Conservation (phyloP, 306 rosid genomes). For the Dryas alaskensis region DNA sequence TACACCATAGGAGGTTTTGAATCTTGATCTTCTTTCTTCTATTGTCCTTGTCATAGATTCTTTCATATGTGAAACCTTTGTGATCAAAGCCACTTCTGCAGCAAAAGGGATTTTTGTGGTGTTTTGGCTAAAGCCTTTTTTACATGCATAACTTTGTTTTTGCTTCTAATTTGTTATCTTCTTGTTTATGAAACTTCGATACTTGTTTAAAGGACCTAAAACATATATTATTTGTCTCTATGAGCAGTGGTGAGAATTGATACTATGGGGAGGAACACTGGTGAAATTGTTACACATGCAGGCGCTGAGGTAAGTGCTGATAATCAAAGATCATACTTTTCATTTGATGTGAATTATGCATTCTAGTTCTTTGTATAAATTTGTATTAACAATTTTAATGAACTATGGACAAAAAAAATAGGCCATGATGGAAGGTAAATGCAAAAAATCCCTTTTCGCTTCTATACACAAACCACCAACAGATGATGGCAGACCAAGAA, state of each 20-base stretch:
- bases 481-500: slow-evolving; percentile 68
- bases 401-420: slow-evolving; percentile 22
- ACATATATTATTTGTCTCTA: slow-evolving; percentile 17
- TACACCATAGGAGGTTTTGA: neutral
- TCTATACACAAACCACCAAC: slow-evolving; percentile 42
- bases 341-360: slow-evolving; percentile 1
- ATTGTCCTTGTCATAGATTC: slow-evolving; percentile 6
- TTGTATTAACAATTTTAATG: slow-evolving; percentile 17
- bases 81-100: slow-evolving; percentile 10
- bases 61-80: slow-evolving; percentile 14
- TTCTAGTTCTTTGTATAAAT: slow-evolving; percentile 4
- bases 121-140: neutral
- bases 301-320: slow-evolving; percentile 52
- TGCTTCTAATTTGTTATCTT: slow-evolving; percentile 5
- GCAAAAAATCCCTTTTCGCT: slow-evolving; percentile 37
- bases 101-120: slow-evolving; percentile 3
- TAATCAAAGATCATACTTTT: slow-evolving; percentile 9
- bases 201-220: slow-evolving; percentile 8
- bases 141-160: neutral
- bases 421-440: slow-evolving; percentile 47
- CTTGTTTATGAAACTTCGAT: slow-evolving; percentile 17
- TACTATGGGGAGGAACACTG: slow-evolving; percentile 62
- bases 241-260: slow-evolving; percentile 32
- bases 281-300: slow-evolving; percentile 39
- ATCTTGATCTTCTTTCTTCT: slow-evolving; percentile 12